Conservation (phyloP, 2,329 filamentous ascomycete species). For the Diaporthe nobilis region DNA sequence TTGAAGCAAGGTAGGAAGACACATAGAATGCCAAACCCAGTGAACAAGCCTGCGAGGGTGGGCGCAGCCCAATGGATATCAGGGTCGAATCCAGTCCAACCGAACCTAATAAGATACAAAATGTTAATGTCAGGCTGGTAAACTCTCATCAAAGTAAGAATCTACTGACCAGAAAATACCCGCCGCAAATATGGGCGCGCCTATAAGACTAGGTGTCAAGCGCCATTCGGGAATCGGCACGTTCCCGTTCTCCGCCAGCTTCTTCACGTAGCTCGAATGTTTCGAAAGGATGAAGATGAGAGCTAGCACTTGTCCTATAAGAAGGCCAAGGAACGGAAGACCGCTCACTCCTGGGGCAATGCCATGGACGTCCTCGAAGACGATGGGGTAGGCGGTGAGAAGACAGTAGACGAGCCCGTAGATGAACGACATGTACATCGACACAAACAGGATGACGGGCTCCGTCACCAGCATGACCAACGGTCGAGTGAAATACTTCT, state of each 20-base stretch:
- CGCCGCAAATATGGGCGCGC: constrained; percentile 50
- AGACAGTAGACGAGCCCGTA: constrained; percentile 40
- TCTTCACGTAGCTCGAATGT: constrained; percentile 47
- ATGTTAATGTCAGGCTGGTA: neutral
- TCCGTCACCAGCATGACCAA: constrained; percentile 61
- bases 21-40: constrained; percentile 45
- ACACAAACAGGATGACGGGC: constrained; percentile 67
- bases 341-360: constrained; percentile 48
- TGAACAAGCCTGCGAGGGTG: constrained; percentile 42
- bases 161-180: constrained; percentile 52
- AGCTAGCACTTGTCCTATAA: constrained; percentile 43
- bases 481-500: constrained; percentile 45
- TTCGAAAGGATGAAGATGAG: constrained; percentile 47
- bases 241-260: constrained; percentile 39
- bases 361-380: constrained; percentile 49
- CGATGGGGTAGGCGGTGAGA: constrained; percentile 37
- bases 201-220: constrained; percentile 41
- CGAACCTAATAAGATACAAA: constrained; percentile 32
- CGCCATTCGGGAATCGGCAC: constrained; percentile 46
- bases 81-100: constrained; percentile 44
- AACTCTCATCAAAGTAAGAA: neutral
- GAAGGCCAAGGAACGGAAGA: constrained; percentile 50
- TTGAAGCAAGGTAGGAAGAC: constrained; percentile 48
- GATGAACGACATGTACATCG: constrained; percentile 41
- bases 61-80: constrained; percentile 45